Percentiles rank a stretch among this genome's conserved stretches.
Conservation (phyloP, 2,329 filamentous ascomycete genomes). For the Aspergillus awamori region DNA sequence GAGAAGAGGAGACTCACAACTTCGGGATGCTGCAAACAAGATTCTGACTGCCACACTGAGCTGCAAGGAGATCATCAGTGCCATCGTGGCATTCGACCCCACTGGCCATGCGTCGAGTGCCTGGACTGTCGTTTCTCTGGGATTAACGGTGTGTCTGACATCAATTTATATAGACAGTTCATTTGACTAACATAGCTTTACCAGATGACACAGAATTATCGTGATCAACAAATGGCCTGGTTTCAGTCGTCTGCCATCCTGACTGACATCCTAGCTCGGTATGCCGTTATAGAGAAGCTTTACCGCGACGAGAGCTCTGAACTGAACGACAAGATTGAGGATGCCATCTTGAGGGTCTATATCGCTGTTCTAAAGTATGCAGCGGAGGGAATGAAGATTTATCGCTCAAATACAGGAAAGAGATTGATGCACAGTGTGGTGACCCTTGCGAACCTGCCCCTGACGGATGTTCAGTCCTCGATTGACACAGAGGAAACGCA, state of each 20-base stretch:
- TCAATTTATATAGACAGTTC: not conserved
- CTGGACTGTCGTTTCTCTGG: constrained; percentile 23
- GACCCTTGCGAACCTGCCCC: not conserved
- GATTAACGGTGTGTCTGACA: constrained; percentile 19
- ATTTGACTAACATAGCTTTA: not conserved
- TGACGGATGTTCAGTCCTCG: not conserved
- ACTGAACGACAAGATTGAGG: too few species aligned
- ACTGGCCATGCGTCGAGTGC: constrained; percentile 20
- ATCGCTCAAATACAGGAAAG: too few species aligned
- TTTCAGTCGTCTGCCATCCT: constrained; percentile 23
- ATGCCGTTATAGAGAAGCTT: not conserved
- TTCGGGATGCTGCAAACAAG: constrained; percentile 2
- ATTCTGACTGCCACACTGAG: constrained; percentile 20
- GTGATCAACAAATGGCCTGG: constrained; percentile 5
- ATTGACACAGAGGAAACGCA: not conserved
- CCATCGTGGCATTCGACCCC: constrained; percentile 16
- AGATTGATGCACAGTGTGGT: too few species aligned
- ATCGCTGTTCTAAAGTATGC: too few species aligned
- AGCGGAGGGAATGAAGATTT: too few species aligned
- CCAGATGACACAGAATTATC: constrained; percentile 21
- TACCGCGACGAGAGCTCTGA: too few species aligned
- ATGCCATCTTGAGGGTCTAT: too few species aligned
- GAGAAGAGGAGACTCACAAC: too few species aligned
- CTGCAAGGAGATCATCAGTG: constrained; percentile 20
- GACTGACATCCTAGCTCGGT: constrained; percentile 14